Evolutionary conservation across 805 yeast genomes (phyloP).

Genomic region (Starmerella geochares): DNA sequence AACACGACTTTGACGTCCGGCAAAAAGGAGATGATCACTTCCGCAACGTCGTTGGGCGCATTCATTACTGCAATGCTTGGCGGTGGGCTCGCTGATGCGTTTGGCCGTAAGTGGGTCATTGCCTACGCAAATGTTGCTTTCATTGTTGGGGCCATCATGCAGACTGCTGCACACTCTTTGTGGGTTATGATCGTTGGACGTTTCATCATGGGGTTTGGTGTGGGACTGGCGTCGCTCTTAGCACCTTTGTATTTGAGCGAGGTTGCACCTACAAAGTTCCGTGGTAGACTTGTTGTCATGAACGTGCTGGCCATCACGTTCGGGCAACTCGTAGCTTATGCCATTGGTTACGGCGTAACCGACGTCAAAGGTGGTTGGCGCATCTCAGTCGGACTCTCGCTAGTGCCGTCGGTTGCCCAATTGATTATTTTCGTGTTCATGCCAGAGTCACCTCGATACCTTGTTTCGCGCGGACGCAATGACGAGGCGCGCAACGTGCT

Average conservation of each 20-base stretch:
- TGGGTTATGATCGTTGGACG: constrained; percentile 92
- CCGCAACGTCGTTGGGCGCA: constrained; percentile 93
- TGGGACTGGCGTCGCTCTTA: constrained; percentile 84
- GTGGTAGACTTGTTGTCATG: constrained; percentile 83
- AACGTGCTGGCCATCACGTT: constrained; percentile 87
- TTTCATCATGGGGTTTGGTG: constrained; percentile 91
- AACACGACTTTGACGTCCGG: constrained; percentile 53
- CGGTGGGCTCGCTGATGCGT: constrained; percentile 68
- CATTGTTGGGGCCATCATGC: constrained; percentile 73
- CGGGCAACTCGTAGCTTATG: constrained; percentile 91
- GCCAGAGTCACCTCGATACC: constrained; percentile 92
- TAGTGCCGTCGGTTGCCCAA: constrained; percentile 78
- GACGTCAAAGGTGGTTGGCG: constrained; percentile 82
- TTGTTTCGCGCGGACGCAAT: constrained; percentile 57
- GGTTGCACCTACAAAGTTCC: constrained; percentile 79
- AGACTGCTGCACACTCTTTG: constrained; percentile 65
- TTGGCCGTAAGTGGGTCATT: constrained; percentile 78
- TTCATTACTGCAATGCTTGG: constrained; percentile 66
- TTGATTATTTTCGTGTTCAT: constrained; percentile 66
- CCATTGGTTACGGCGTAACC: constrained; percentile 50
- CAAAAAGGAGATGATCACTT: constrained; percentile 79
- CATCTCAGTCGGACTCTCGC: constrained; percentile 76
- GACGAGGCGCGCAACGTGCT: constrained; percentile 62
- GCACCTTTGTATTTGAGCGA: constrained; percentile 92
- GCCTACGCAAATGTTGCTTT: constrained; percentile 75